Evolutionary conservation across 148 eudicot genomes (phyloP), one percentile per base, ranked within the genome.

Genomic region (Vaccinium darrowii): DNA sequence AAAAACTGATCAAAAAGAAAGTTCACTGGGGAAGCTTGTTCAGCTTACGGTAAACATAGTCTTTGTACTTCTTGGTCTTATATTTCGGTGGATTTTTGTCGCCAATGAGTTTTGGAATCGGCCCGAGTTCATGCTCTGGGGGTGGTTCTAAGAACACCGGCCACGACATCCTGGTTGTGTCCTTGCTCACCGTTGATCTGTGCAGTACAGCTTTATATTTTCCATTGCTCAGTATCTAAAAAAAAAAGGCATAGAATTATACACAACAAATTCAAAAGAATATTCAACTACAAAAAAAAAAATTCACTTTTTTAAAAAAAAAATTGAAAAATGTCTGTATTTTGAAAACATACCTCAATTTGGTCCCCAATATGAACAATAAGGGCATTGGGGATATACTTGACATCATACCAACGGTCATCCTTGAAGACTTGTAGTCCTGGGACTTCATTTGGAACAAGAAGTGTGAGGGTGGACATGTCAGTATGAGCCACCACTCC

Each of bases 321-420:
- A 33, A 33, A 33, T 33, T 1, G 6, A 43, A 43, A 43, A 4
- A 43, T 43, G 47, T 43, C 47, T 43, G 47, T 43, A 4, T 43
- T 43, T 43, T 4, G 21, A 12, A 9, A n/a, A 76, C 15, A 19
- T 91, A 94, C 98, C 98, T 95, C 96, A 65, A 94, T 63, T 87
- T 95, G 98, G 89, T 95, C 98, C 33, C 98, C 98, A 56, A 94
- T 86, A 84, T 95, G 98, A 71, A 95, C 81, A 72, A 95, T 90
- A 43, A 95, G 91, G 43, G 98, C 98, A 88, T 94, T 93, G 14
- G 94, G 94, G 13, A 95, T 92, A 89, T 92, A 92, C n/a, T 85
- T 84, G 53, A 93, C 98, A 85, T 95, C 92, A 77, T 92, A 92
- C 98, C 98, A 95, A 21, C 78, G 83, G 0, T 73, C 91, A 73